A percentile compares a stretch with the other conserved stretches of the same genome.
These are phyloP conservation scores for Scalesia atractyloides DNA, from an alignment of 129 eudicot genomes.

Conservation along the genomic window DNA sequence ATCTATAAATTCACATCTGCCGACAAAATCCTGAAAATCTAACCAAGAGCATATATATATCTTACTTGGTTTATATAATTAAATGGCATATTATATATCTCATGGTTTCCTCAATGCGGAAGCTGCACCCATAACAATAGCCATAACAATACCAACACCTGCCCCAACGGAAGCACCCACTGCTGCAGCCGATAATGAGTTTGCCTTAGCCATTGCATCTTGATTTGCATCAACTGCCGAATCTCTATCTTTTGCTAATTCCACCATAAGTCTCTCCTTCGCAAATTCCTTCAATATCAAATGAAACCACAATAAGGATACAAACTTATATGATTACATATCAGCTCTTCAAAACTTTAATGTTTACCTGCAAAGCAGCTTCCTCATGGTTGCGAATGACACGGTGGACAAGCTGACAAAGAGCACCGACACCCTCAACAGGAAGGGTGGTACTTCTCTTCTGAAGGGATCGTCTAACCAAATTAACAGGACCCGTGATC, in stretches of 20 bases:
- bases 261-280: constrained; percentile 69
- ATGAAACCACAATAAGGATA: neutral
- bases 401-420: constrained; percentile 74
- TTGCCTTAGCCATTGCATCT: constrained; percentile 70
- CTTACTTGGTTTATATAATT: neutral
- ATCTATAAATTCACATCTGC: constrained; percentile 12
- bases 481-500: constrained; percentile 56
- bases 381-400: constrained; percentile 79
- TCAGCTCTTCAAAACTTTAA: neutral
- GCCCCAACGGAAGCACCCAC: constrained; percentile 97
- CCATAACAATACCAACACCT: constrained; percentile 86
- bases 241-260: constrained; percentile 66
- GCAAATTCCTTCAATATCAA: constrained; percentile 62
- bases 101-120: constrained; percentile 97
- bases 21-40: neutral
- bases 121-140: constrained; percentile 98
- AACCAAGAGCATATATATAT: neutral
- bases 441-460: constrained; percentile 72
- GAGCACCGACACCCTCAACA: constrained; percentile 81
- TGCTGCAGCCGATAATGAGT: constrained; percentile 77
- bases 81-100: constrained; percentile 14
- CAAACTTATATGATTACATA: neutral
- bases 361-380: constrained; percentile 76
- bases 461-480: constrained; percentile 65
- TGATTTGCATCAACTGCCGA: constrained; percentile 38